These are phyloP conservation scores for Phanerodontia chrysosporium DNA, from an alignment of 768 basidiomycete species.

Conservation along the genomic window DNA sequence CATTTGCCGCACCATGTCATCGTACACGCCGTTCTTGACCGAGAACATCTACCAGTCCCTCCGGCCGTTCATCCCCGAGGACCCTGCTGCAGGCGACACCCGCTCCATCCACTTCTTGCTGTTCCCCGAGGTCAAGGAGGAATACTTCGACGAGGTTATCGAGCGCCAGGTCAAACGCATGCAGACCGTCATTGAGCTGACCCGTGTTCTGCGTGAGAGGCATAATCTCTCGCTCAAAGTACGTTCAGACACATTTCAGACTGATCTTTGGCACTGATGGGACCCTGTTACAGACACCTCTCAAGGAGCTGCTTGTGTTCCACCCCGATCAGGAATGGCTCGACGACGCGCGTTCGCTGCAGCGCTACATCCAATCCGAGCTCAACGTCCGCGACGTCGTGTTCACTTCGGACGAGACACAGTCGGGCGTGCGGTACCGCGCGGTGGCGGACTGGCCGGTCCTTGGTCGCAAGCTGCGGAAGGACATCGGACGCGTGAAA, in stretches of 20 bases:
- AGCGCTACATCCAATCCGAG: conserved; percentile 88
- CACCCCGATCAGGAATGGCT: conserved; percentile 83
- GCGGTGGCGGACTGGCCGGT: conserved; percentile 95
- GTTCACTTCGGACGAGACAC: conserved; percentile 83
- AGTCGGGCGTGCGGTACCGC: conserved; percentile 85
- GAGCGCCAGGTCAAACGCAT: conserved; percentile 93
- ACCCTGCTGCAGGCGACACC: conserved; percentile 65
- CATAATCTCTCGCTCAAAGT: conserved; percentile 89
- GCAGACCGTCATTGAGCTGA: conserved; percentile 92
- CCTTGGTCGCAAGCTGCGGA: conserved; percentile 89
- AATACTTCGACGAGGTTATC: conserved; percentile 91
- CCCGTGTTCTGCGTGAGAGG: conserved; percentile 82
- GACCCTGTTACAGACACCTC: conserved; percentile 59
- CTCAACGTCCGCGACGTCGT: conserved; percentile 90
- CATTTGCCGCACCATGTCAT: conserved; percentile 93
- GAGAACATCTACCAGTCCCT: conserved; percentile 95
- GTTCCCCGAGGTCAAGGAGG: conserved; percentile 90
- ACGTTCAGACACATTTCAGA: conserved; percentile 12
- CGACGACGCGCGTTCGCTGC: conserved; percentile 77
- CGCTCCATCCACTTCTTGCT: conserved; percentile 94
- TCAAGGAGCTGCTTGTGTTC: conserved; percentile 92
- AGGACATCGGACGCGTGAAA: conserved; percentile 86
- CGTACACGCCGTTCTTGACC: conserved; percentile 96
- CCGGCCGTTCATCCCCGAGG: conserved; percentile 76
- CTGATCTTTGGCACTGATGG: background rate